Evolutionary conservation across 2,329 filamentous ascomycete species (phyloP).

Genomic region (Arthrobotrys iridis): DNA sequence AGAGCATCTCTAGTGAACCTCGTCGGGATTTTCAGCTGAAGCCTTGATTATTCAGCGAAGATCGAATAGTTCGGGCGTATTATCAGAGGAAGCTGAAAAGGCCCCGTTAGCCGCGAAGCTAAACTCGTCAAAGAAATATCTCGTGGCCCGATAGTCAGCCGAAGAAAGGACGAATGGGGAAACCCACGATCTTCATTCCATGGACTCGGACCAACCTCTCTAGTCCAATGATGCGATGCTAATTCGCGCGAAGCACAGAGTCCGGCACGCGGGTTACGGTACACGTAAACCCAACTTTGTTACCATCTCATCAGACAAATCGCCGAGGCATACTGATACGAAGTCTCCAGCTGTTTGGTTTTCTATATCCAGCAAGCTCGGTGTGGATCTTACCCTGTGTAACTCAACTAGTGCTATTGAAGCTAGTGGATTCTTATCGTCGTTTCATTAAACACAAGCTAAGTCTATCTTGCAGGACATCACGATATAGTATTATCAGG

Average conservation of each 20-base stretch:
- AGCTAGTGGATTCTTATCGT: background rate
- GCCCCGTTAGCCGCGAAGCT: background rate
- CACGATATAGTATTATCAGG: constrained; percentile 21
- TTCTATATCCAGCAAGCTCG: background rate
- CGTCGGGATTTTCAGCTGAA: background rate
- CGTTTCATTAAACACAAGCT: constrained; percentile 3
- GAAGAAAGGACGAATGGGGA: background rate
- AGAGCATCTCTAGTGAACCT: background rate
- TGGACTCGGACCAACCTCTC: background rate
- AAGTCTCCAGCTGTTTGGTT: background rate
- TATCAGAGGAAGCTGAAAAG: background rate
- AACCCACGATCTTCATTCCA: background rate
- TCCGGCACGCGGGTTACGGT: constrained; percentile 6
- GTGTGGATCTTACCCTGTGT: constrained; percentile 31
- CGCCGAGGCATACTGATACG: constrained; percentile 18
- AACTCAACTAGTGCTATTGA: constrained; percentile 16
- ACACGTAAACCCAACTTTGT: constrained; percentile 6
- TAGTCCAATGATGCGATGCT: constrained; percentile 18
- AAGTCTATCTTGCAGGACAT: background rate
- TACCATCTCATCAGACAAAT: background rate
- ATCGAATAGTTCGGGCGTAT: background rate
- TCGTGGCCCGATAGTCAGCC: too few species aligned
- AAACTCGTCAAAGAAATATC: background rate
- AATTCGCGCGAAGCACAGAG: background rate
- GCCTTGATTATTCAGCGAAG: background rate